Evolutionary conservation across 179 eudicot species (phyloP), one percentile per base, ranked within the genome.

Genomic region (Pouteria campechiana): DNA sequence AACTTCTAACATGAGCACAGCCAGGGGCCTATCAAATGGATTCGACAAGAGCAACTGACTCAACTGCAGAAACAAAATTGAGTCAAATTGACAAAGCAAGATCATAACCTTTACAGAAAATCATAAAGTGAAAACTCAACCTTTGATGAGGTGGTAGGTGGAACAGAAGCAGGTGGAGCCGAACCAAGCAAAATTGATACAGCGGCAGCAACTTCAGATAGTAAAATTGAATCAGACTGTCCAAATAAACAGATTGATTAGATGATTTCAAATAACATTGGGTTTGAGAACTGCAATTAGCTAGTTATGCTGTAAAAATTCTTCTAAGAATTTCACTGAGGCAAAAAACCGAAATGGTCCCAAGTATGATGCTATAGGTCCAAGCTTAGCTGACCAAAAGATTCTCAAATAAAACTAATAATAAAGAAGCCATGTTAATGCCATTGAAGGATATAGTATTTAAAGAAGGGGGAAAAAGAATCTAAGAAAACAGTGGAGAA

Each of bases 21-120:
- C 74, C 32, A 62, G 83, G 45, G 98, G 98, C 56, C 90, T 78
- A 68, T 70, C 76, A 67, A 90, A 90, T 41, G 95, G 98, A 74
- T 86, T 86, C 24, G 98, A 90, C 64, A 58, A 45, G 19, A 90
- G 81, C 49, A 90, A 55, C 67, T 69, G 73, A 63, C 83, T 87
- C 53, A 87, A 57, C 96, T 87, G 86, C 75, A 71, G 48, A 41
- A 14, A 8, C 21, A 55, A 37, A 18, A n/a, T n/a, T n/a, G n/a
- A n/a, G n/a, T n/a, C n/a, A n/a, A n/a, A n/a, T n/a, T n/a, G 39
- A 22, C 6, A 34, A 13, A 25, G 14, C 24, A 34, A 19, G 23
- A 35, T 23, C 11, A 35, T 48, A n/a, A n/a, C n/a, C n/a, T n/a
- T n/a, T n/a, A 32, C 4, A 40, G 22, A 20, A 12, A 21, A 33